phyloP scores from a whole-genome alignment of 2,329 filamentous ascomycete species.

The Colletotrichum sp. region DNA sequence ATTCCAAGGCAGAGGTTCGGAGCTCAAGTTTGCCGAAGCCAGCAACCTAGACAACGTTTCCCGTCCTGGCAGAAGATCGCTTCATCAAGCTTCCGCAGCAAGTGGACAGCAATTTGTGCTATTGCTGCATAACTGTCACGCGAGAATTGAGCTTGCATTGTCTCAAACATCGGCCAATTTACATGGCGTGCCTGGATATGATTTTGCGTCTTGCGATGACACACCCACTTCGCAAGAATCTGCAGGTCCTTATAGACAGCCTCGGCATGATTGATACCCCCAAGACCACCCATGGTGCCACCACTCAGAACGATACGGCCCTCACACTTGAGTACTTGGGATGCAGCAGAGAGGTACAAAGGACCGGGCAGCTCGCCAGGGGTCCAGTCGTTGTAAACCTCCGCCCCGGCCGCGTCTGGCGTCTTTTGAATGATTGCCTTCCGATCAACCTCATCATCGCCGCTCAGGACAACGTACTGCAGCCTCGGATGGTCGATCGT shows the following conservation, averaged over 20 bases:
- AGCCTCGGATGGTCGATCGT: neutral
- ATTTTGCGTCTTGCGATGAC: neutral
- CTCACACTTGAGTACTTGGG: neutral
- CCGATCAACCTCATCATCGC: neutral
- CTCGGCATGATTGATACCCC: neutral
- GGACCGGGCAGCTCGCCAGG: neutral
- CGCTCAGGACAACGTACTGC: neutral
- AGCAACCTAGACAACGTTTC: neutral
- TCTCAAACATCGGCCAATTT: neutral
- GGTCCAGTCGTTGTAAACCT: neutral
- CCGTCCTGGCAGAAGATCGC: neutral
- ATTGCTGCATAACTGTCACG: rapidly evolving
- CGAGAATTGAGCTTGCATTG: neutral
- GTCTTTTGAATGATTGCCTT: neutral
- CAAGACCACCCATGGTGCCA: neutral
- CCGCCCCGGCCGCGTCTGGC: neutral
- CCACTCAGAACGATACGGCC: neutral
- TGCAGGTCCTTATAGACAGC: neutral
- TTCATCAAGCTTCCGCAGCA: neutral
- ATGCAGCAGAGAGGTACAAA: neutral
- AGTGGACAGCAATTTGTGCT: rapidly evolving
- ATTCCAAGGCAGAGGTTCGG: neutral
- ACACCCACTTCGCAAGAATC: neutral
- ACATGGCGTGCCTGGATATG: neutral
- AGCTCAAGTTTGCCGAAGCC: neutral